Base-by-base conservation (phyloP, 2,329 filamentous ascomycete genomes). In the Orbilia blumenaviensis region DNA sequence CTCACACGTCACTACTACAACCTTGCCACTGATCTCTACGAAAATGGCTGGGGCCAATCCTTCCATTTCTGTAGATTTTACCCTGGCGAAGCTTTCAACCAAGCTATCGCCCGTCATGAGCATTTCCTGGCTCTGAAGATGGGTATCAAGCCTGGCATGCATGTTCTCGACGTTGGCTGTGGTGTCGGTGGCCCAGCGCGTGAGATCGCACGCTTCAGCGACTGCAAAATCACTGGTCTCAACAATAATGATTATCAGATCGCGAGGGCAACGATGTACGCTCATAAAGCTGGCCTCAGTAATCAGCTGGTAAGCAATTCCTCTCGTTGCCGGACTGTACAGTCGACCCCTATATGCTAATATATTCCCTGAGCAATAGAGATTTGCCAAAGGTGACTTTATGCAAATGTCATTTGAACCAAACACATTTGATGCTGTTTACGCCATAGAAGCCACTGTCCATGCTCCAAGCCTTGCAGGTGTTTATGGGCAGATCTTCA, bases 211-310 rank as follows among this genome's bases (percentile, higher is more conserved):
- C 96, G 96, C 85, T 99, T 99, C 85, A 91, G 92, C 9, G 94
- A 92, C 77, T 91, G 89, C 80, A 93, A 97, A 81, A 88, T 98
- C 78, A 91, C 93, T 23, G 95, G 95, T 46, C 85, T 98, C 83
- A 99, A 98, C 89, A 98, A 97, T 89, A 98, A 98, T 84, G 93
- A 97, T 85, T 99, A 99, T 86, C 95, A 98, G 86, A 97, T 98
- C 79, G 89, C 97, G 83, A 92, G 95, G 79, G 94, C 94, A n/a
- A 93, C 89, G 12, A 86, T 87, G 66, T 97, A 97, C 82, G 93
- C 94, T 1, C 84, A 87, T 77, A 92, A 93, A 84, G 92, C 96
- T 84, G 90, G 90, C 61, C 86, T 98, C 62, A 87, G 90, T 0
- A 84, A 92, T 81, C 93, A 97, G 85, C 85, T 97, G 79, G 76